phyloP scores from a whole-genome alignment of 257 asterid species.

The Primulina huaijiensis region DNA sequence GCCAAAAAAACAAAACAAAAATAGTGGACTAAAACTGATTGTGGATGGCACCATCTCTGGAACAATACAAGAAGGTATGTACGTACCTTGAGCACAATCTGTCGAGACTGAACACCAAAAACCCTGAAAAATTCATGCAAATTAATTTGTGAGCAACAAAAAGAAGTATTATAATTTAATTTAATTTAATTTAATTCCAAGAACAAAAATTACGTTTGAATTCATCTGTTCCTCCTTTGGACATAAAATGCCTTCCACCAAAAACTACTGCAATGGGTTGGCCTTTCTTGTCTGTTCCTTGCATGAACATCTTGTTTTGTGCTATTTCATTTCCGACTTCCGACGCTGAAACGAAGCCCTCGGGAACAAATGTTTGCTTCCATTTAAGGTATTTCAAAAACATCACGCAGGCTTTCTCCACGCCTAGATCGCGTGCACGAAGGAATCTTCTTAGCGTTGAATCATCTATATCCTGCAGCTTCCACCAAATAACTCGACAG shows the following conservation, averaged over 20 bases:
- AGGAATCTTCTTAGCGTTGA: conserved; percentile 67
- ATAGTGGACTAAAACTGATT: no score
- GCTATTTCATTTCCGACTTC: conserved; percentile 57
- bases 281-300: conserved; percentile 67
- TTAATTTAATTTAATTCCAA: background rate
- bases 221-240: conserved; percentile 65
- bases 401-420: conserved; percentile 61
- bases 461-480: conserved; percentile 76
- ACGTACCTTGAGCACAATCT: conserved; percentile 63
- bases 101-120: conserved; percentile 59
- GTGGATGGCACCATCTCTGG: no score
- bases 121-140: conserved; percentile 45
- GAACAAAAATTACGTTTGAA: conserved; percentile 55
- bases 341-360: conserved; percentile 42
- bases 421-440: conserved; percentile 58
- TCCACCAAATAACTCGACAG: no score
- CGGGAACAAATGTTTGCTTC: conserved; percentile 60
- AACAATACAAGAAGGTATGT: no score
- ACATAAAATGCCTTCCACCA: conserved; percentile 52
- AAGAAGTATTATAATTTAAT: no score
- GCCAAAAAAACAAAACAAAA: no score
- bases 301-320: conserved; percentile 65
- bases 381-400: conserved; percentile 50
- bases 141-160: conserved; percentile 3
- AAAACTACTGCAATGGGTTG: conserved; percentile 60